Evolutionary conservation across 371 early-diverging fungal genomes (phyloP).

Genomic region (Mucor racemosus): DNA sequence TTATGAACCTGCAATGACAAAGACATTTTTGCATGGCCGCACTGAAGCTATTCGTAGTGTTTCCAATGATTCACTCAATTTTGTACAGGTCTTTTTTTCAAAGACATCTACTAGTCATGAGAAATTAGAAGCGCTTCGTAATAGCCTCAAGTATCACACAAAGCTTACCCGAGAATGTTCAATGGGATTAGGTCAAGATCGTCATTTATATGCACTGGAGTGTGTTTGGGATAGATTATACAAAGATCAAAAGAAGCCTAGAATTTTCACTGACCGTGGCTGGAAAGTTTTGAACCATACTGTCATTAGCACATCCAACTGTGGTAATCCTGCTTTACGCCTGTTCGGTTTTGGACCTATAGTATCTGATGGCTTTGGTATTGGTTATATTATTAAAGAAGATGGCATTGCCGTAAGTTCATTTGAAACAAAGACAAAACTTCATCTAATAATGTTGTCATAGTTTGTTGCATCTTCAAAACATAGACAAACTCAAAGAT

Average conservation of each 20-base stretch:
- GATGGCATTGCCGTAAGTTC: slow-evolving; percentile 59
- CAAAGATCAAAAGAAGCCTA: slow-evolving; percentile 63
- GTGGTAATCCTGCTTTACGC: slow-evolving; percentile 81
- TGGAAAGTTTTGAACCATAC: slow-evolving; percentile 69
- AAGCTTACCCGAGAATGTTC: slow-evolving; percentile 74
- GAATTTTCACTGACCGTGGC: slow-evolving; percentile 74
- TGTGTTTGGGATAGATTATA: slow-evolving; percentile 54
- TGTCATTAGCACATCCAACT: slow-evolving; percentile 86
- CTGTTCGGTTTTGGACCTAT: slow-evolving; percentile 94
- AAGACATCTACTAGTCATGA: slow-evolving; percentile 38
- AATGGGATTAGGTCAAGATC: slow-evolving; percentile 83
- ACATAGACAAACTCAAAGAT: slow-evolving; percentile 61
- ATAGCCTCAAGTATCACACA: slow-evolving; percentile 73
- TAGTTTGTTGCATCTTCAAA: slow-evolving; percentile 62
- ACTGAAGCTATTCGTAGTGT: slow-evolving; percentile 91
- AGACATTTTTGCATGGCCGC: slow-evolving; percentile 81
- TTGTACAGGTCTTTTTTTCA: slow-evolving; percentile 76
- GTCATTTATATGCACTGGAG: slow-evolving; percentile 84
- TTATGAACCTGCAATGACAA: slow-evolving; percentile 89
- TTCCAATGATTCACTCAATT: slow-evolving; percentile 69
- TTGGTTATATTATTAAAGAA: slow-evolving; percentile 89
- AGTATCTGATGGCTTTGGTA: slow-evolving; percentile 89
- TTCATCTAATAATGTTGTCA: not conserved
- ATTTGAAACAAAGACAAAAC: too few relatives aligned
- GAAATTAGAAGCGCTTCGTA: slow-evolving; percentile 59